phyloP scores from a whole-genome alignment of 176 grass and related monocot genomes.

The Eleusine coracana region DNA sequence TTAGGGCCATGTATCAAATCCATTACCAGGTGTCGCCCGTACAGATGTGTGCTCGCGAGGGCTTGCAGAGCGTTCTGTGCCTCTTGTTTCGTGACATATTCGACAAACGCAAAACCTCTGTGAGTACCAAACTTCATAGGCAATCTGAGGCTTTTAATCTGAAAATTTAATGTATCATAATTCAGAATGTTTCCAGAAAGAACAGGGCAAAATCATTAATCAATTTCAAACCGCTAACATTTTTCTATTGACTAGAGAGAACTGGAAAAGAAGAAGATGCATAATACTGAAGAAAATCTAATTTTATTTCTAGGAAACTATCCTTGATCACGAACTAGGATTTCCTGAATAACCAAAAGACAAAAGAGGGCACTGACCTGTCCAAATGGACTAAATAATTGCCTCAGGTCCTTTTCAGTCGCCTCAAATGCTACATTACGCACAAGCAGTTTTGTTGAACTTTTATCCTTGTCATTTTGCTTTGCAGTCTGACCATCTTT shows the following conservation, averaged over 20 bases:
- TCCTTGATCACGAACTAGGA: background rate
- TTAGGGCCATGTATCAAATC: slow-evolving; percentile 12
- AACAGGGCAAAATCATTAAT: slow-evolving; percentile 4
- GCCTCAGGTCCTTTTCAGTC: slow-evolving; percentile 77
- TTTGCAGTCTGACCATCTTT: slow-evolving; percentile 58
- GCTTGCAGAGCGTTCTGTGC: slow-evolving; percentile 78
- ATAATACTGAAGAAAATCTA: slow-evolving; percentile 1
- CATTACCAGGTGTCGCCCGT: slow-evolving; percentile 82
- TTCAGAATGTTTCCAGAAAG: background rate
- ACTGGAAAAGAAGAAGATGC: background rate
- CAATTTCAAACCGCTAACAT: background rate
- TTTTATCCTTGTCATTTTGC: slow-evolving; percentile 77
- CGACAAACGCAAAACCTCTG: slow-evolving; percentile 90
- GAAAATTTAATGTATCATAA: slow-evolving; percentile 25
- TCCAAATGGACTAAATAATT: slow-evolving; percentile 93
- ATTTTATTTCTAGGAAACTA: background rate
- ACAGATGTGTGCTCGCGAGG: slow-evolving; percentile 88
- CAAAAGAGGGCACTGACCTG: slow-evolving; percentile 53
- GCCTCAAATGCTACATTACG: slow-evolving; percentile 96
- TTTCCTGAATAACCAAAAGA: slow-evolving; percentile 3
- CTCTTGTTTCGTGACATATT: slow-evolving; percentile 89
- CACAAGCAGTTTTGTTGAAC: slow-evolving; percentile 90
- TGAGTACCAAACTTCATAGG: slow-evolving; percentile 89
- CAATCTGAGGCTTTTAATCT: slow-evolving; percentile 87
- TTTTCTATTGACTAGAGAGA: background rate